Conservation (phyloP, 108 stramenopile species). For the Fragilariopsis cylindrus region DNA sequence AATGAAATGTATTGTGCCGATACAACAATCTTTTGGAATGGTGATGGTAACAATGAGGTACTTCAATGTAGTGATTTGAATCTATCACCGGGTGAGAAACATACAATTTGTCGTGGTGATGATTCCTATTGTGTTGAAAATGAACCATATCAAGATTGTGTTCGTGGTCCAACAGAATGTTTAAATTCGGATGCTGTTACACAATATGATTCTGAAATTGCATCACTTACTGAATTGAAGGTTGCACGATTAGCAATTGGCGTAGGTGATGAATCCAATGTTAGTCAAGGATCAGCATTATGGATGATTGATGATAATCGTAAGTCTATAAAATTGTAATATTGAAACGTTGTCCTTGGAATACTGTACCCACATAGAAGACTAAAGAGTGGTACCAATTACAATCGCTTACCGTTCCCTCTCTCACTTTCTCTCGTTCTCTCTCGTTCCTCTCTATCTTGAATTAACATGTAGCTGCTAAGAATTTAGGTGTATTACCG, state of each 20-base stretch:
- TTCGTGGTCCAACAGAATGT: conserved; percentile 1
- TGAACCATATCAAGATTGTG: conserved; percentile 20
- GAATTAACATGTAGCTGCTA: neutral
- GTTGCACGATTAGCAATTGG: conserved; percentile 36
- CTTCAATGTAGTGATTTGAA: neutral
- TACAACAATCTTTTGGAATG: neutral
- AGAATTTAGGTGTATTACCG: conserved; percentile 6
- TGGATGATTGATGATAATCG: conserved; percentile 28
- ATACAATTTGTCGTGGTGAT: neutral
- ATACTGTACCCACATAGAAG: no score
- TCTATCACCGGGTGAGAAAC: neutral
- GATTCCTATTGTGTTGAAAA: neutral
- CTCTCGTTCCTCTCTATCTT: no score
- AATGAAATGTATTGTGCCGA: conserved; percentile 17
- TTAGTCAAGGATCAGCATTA: conserved; percentile 17
- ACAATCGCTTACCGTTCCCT: no score
- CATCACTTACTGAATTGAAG: conserved; percentile 8
- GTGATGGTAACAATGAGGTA: neutral
- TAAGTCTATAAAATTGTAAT: no score
- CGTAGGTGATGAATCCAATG: conserved; percentile 32
- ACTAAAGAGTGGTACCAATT: no score
- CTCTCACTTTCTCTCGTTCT: no score
- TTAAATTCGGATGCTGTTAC: conserved; percentile 4
- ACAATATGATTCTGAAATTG: conserved; percentile 27
- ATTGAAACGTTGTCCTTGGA: no score